Evolutionary conservation across 2,329 filamentous ascomycete species (phyloP).

Genomic region (Cercospora sesami): DNA sequence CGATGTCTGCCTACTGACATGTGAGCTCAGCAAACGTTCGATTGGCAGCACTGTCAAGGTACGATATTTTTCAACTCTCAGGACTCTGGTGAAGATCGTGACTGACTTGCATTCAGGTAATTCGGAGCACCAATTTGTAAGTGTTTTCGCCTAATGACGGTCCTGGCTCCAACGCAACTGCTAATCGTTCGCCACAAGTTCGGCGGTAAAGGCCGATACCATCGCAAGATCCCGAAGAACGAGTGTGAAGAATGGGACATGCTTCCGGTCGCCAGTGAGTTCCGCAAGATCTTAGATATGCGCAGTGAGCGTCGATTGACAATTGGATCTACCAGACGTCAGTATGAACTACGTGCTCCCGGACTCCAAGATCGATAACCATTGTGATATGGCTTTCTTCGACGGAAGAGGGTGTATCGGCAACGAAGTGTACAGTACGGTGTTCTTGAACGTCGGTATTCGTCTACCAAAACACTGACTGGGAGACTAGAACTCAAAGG

Average conservation of each 20-base stretch:
- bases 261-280: constrained; percentile 8
- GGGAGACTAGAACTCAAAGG: background rate
- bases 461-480: background rate
- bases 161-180: background rate
- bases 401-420: background rate
- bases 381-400: background rate
- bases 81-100: background rate
- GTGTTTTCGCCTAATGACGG: background rate
- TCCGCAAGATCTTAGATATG: background rate
- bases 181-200: background rate
- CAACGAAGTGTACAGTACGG: constrained; percentile 1
- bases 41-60: background rate
- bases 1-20: background rate
- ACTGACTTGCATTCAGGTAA: background rate
- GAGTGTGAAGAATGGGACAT: background rate
- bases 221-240: background rate
- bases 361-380: constrained; percentile 6
- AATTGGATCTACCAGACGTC: background rate
- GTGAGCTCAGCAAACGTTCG: background rate
- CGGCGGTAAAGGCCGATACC: background rate
- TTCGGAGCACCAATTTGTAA: background rate
- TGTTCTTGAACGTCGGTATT: background rate
- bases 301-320: background rate
- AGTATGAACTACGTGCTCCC: constrained; percentile 3
- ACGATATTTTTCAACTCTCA: background rate